Evolutionary conservation across 176 grass and related monocot species (phyloP).

Genomic region (Metroxylon sagu): DNA sequence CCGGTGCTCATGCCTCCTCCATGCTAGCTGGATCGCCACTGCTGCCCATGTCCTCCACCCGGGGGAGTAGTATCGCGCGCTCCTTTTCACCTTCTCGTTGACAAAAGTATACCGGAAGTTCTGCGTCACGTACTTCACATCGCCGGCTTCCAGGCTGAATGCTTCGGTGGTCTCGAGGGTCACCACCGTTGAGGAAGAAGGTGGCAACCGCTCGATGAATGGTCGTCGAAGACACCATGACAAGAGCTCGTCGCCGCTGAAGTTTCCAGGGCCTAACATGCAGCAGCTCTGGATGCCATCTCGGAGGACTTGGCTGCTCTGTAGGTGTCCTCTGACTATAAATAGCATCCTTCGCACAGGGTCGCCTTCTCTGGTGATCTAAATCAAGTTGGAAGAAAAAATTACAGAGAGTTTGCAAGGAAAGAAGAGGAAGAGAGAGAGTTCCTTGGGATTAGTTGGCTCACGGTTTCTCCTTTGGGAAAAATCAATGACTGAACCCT

Average conservation of each 20-base stretch:
- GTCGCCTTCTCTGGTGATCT: slow-evolving; percentile 69
- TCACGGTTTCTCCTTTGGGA: slow-evolving; percentile 68
- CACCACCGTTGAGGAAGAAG: slow-evolving; percentile 65
- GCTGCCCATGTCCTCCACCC: slow-evolving; percentile 90
- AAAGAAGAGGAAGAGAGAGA: background rate
- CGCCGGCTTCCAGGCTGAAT: slow-evolving; percentile 62
- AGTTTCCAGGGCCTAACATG: slow-evolving; percentile 86
- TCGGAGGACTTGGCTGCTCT: slow-evolving; percentile 68
- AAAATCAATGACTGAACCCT: slow-evolving; percentile 59
- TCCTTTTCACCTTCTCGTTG: slow-evolving; percentile 68
- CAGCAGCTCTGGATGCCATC: slow-evolving; percentile 63
- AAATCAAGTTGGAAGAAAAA: background rate
- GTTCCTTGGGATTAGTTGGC: background rate
- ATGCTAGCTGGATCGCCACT: slow-evolving; percentile 77
- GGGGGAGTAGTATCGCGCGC: slow-evolving; percentile 79
- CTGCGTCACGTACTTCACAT: slow-evolving; percentile 89
- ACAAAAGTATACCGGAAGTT: slow-evolving; percentile 89
- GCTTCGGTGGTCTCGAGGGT: slow-evolving; percentile 73
- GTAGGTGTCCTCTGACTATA: slow-evolving; percentile 75
- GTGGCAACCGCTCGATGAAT: slow-evolving; percentile 59
- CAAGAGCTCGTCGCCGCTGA: slow-evolving; percentile 84
- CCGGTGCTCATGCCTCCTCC: slow-evolving; percentile 68
- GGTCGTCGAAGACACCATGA: slow-evolving; percentile 85
- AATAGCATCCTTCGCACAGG: slow-evolving; percentile 82
- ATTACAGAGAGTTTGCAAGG: too few species aligned